phyloP scores from a whole-genome alignment of 306 rosid species.

The Datisca glomerata region DNA sequence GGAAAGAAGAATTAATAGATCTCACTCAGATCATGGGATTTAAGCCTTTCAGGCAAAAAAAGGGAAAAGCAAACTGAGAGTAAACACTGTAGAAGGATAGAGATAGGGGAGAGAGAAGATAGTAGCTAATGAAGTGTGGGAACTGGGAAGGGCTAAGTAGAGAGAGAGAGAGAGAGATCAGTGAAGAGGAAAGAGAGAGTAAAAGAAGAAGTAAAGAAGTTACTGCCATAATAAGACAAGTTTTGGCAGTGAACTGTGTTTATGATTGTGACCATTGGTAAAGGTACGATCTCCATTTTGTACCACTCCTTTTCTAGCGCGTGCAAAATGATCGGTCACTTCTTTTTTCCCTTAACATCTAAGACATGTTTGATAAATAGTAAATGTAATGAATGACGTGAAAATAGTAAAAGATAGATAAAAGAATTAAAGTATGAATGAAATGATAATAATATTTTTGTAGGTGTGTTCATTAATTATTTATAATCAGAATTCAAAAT shows the following conservation, averaged over 20 bases:
- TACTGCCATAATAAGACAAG: constrained; percentile 57
- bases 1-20: background rate
- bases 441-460: too few species aligned
- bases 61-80: constrained; percentile 14
- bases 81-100: constrained; percentile 3
- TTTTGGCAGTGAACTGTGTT: constrained; percentile 52
- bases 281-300: background rate
- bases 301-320: constrained; percentile 27
- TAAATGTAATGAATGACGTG: too few species aligned
- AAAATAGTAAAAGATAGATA: too few species aligned
- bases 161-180: background rate
- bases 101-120: constrained; percentile 1
- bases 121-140: background rate
- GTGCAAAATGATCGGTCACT: too few species aligned
- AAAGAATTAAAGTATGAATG: too few species aligned
- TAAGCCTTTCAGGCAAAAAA: constrained; percentile 7
- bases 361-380: too few species aligned
- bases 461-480: too few species aligned
- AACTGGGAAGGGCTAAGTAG: too few species aligned
- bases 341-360: too few species aligned
- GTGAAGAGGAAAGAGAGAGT: background rate
- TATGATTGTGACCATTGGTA: constrained; percentile 69
- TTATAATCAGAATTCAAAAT: too few species aligned
- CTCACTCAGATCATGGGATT: constrained; percentile 6
- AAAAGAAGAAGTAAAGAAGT: constrained; percentile 18